Evolutionary conservation across 1,284 basidiomycete species (phyloP), one percentile per base, ranked within the genome.

Genomic region (Flammula alnicola): DNA sequence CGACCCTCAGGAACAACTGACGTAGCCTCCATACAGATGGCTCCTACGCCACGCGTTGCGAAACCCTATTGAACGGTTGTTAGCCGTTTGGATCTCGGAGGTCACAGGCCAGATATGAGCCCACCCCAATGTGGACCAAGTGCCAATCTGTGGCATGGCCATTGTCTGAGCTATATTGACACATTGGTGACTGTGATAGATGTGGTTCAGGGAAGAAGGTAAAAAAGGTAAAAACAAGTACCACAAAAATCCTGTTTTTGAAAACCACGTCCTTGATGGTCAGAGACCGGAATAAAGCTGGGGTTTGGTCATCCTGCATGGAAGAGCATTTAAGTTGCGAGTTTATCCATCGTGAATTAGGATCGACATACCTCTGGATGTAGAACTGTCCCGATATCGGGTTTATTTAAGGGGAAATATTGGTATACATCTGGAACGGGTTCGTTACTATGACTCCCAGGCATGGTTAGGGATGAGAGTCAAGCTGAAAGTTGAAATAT

Each of bases 131-230:
- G 63, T 92, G 89, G 17, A 91, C 86, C 10, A 92, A 68, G 66
- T 93, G 91, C 84, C 85, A 91, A 58, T 91, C 84, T 0, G 89
- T 88, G 19, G 81, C 79, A 64, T 85, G 79, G 5, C 91, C 85
- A 54, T 86, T 69, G 35, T 88, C 78, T 4, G 85, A 76, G 40
- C 84, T 87, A 70, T 93, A 92, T 59, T 86, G 83, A 64, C 88
- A 91, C 85, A 90, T 87, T 1, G 87, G 87, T n/a, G 86, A 74
- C 81, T 83, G 54, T 12, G 33, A 26, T 8, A 29, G 23, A 11
- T 3, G n/a, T 19, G 23, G 29, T 27, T 29, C 26, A 42, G 16
- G 11, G 19, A 10, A 29, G 32, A 19, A 27, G 12, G 19, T 17
- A n/a, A 1, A 32, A 6, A 6, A 4, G 17, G 1, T 3, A 14